phyloP scores from a whole-genome alignment of 371 early-diverging fungal genomes.

The Actinomortierella ambigua region DNA sequence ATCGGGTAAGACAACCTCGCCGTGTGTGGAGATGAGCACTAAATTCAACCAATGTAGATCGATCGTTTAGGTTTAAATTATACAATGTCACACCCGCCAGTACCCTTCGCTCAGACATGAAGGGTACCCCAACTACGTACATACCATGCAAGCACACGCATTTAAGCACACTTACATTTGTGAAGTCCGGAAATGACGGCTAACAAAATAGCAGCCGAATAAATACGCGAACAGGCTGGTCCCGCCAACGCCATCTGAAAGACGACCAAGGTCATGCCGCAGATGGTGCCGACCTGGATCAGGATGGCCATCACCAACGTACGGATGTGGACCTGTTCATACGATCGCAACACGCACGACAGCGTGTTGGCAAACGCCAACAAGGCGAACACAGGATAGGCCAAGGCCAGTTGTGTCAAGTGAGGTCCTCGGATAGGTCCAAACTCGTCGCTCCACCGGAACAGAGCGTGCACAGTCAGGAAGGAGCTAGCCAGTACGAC shows the following conservation, averaged over 20 bases:
- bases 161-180: slow-evolving; percentile 29
- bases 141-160: no score
- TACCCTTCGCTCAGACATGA: no score
- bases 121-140: no score
- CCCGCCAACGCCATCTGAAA: slow-evolving; percentile 42
- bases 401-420: slow-evolving; percentile 54
- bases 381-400: slow-evolving; percentile 52
- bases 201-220: slow-evolving; percentile 36
- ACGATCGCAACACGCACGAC: slow-evolving; percentile 39
- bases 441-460: slow-evolving; percentile 48
- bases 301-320: slow-evolving; percentile 38
- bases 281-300: slow-evolving; percentile 34
- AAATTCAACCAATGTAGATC: not conserved
- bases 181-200: slow-evolving; percentile 42
- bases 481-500: slow-evolving; percentile 54
- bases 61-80: no score
- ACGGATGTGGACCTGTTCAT: slow-evolving; percentile 22
- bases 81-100: no score
- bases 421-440: slow-evolving; percentile 63
- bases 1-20: slow-evolving; percentile 46
- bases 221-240: slow-evolving; percentile 39
- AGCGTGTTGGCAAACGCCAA: slow-evolving; percentile 50
- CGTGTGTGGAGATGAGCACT: slow-evolving; percentile 43
- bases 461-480: slow-evolving; percentile 44
- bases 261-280: slow-evolving; percentile 45